Percentiles rank a stretch among this genome's conserved stretches.
Evolutionary conservation across 2,329 filamentous ascomycete genomes (phyloP).

Genomic region (Xylaria multiplex): DNA sequence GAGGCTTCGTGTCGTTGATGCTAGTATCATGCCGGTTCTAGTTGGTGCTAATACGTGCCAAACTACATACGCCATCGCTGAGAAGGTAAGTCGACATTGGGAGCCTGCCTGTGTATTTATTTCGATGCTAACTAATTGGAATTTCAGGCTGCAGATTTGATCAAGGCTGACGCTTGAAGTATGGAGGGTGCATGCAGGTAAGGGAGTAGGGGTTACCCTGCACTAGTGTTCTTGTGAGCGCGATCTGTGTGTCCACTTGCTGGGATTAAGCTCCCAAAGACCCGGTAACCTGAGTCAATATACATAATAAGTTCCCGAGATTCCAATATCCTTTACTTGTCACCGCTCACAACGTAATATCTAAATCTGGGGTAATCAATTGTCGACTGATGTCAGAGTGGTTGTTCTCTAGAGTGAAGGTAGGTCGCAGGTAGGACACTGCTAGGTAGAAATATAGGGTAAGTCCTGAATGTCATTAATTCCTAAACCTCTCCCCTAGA

Average conservation of each 20-base stretch:
- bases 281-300: too few relatives aligned
- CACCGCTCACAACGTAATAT: too few relatives aligned
- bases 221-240: neutral
- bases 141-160: slow-evolving; percentile 34
- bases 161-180: slow-evolving; percentile 31
- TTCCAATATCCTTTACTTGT: too few relatives aligned
- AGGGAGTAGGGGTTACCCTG: neutral
- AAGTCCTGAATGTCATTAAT: too few relatives aligned
- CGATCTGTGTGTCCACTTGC: neutral
- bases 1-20: slow-evolving; percentile 58
- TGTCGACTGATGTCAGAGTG: too few relatives aligned
- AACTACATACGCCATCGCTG: slow-evolving; percentile 62
- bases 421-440: too few relatives aligned
- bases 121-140: neutral
- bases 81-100: slow-evolving; percentile 50
- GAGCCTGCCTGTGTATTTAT: neutral
- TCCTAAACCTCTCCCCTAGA: too few relatives aligned
- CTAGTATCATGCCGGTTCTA: slow-evolving; percentile 58
- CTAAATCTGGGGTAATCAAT: too few relatives aligned
- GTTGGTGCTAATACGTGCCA: slow-evolving; percentile 60
- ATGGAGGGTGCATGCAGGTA: neutral
- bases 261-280: too few relatives aligned
- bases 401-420: too few relatives aligned
- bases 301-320: too few relatives aligned
- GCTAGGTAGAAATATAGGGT: too few relatives aligned